phyloP scores from a whole-genome alignment of 2,329 filamentous ascomycete species.

The Whalleya microplaca region DNA sequence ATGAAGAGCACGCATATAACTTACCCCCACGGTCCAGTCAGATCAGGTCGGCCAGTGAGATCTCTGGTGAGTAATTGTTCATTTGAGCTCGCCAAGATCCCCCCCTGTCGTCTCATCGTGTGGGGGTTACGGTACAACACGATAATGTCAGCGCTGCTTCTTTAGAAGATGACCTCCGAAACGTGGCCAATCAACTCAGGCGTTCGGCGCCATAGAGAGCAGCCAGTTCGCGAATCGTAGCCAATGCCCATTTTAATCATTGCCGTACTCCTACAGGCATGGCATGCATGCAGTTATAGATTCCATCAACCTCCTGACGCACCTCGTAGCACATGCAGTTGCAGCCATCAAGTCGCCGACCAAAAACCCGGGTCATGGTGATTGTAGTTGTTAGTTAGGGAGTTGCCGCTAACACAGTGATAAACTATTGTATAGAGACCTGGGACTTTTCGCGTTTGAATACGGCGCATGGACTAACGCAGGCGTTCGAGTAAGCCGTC shows the following conservation, averaged over 20 bases:
- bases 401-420: background rate
- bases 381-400: background rate
- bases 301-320: slow-evolving; percentile 19
- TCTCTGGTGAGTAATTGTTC: background rate
- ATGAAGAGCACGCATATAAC: background rate
- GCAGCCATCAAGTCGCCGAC: slow-evolving; percentile 16
- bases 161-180: slow-evolving; percentile 17
- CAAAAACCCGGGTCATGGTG: background rate
- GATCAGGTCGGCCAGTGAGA: background rate
- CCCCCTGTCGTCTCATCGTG: background rate
- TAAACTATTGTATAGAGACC: background rate
- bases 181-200: slow-evolving; percentile 19
- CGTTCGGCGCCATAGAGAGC: slow-evolving; percentile 20
- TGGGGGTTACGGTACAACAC: slow-evolving; percentile 1
- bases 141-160: slow-evolving; percentile 6
- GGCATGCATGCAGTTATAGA: background rate
- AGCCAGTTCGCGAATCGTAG: slow-evolving; percentile 9
- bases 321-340: slow-evolving; percentile 22
- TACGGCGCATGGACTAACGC: slow-evolving; percentile 1
- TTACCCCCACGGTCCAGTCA: background rate
- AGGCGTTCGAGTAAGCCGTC: background rate
- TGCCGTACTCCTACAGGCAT: background rate
- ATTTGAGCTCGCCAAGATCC: background rate
- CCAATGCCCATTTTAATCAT: background rate
- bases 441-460: background rate